Base-by-base conservation (phyloP, 768 basidiomycete species). In the Naganishia kalamii region DNA sequence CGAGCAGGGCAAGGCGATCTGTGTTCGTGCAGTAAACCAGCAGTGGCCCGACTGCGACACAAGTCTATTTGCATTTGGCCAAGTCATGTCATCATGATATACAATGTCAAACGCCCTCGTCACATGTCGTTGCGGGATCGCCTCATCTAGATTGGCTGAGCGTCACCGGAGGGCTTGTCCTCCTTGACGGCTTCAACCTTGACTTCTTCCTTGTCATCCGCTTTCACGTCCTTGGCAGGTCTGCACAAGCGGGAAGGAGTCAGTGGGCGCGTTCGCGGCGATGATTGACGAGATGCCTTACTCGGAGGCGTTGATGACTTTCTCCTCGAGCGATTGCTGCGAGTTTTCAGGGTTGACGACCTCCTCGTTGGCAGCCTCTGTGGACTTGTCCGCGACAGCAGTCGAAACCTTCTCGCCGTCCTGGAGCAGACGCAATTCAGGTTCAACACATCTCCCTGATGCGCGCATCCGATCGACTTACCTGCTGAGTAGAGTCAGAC, bases 331-430 rank as follows among this genome's bases (percentile, higher is more conserved):
- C 19, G 48, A 61, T 65, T 79, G 69, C 12, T n/a, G n/a, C n/a
- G n/a, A n/a, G n/a, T n/a, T n/a, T n/a, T 76, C 78, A 49, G 77
- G 73, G 60, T n/a, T n/a, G n/a, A 80, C 78, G 32, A 62, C 54
- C 60, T 67, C 63, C 59, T 71, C 67, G 21, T 49, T 60, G 2
- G 68, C 33, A 49, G 72, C 77, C 21, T 70, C 50, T 27, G 65
- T 59, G 46, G 63, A 63, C 33, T 72, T 69, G 40, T 72, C 72
- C 46, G 69, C 57, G 30, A 72, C 73, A 30, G 73, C 54, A 46
- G 66, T 68, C 25, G 72, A 68, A n/a, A 59, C 37, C 54, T 57
- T 57, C 12, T 35, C 35, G 13, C 54, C 54, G 30, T 57, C 54
- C 59, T 54, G n/a, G n/a, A n/a, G n/a, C n/a, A 35, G 11, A 33